Percentiles rank a stretch among this genome's conserved stretches.
These are phyloP conservation scores for Lipomyces yamadae DNA, from an alignment of 805 yeast species.

Conservation along the genomic window DNA sequence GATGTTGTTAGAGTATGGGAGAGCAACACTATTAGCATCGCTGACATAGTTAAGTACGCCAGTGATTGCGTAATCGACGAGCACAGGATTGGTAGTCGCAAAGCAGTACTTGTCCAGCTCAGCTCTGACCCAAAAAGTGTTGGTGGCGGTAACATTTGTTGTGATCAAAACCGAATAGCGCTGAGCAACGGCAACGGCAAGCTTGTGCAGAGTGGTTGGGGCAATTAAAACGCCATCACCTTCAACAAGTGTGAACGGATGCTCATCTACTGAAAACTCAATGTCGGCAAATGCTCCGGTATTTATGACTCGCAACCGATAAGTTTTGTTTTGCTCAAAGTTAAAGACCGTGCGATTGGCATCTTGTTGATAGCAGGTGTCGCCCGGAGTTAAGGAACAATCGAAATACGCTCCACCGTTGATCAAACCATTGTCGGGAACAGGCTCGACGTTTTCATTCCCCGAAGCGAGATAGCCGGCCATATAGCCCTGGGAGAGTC, in stretches of 20 bases:
- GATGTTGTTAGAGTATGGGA: conserved; percentile 11
- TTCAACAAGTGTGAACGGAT: conserved; percentile 43
- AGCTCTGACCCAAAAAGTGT: conserved; percentile 50
- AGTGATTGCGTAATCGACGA: conserved; percentile 44
- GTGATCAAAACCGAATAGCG: conserved; percentile 71
- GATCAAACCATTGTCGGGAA: conserved; percentile 51
- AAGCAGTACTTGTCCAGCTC: conserved; percentile 49
- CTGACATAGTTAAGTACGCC: conserved; percentile 47
- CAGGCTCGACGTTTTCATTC: conserved; percentile 49
- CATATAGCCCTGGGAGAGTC: conserved; percentile 46
- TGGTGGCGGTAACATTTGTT: conserved; percentile 49
- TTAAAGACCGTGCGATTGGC: conserved; percentile 33
- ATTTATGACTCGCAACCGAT: conserved; percentile 43
- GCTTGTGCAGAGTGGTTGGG: conserved; percentile 40
- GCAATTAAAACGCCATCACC: conserved; percentile 45
- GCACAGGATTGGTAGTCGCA: conserved; percentile 45
- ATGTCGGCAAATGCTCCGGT: conserved; percentile 46
- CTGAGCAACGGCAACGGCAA: conserved; percentile 70
- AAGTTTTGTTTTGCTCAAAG: conserved; percentile 29
- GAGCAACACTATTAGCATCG: conserved; percentile 17
- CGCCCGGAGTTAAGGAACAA: conserved; percentile 39
- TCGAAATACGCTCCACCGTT: conserved; percentile 49
- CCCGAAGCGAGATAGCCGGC: conserved; percentile 49
- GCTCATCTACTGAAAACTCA: conserved; percentile 44
- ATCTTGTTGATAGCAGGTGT: conserved; percentile 40